Percentiles rank a stretch among this genome's conserved stretches.
These are phyloP conservation scores for Trichoderma asperelloides DNA, from an alignment of 495 filamentous ascomycete genomes.

Conservation along the genomic window DNA sequence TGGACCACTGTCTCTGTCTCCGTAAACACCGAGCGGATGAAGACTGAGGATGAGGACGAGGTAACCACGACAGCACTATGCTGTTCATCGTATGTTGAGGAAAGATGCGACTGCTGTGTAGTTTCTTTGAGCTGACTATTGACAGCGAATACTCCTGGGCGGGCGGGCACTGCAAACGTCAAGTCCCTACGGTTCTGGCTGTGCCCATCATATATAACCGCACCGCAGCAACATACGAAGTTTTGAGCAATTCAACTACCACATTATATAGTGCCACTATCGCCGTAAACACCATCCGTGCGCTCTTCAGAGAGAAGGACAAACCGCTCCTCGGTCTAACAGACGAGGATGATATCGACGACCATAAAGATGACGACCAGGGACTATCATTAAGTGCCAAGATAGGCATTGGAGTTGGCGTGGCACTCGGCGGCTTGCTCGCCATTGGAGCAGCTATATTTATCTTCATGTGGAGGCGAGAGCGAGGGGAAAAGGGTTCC, in stretches of 20 bases:
- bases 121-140: not conserved
- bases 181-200: constrained; percentile 7
- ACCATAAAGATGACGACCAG: not conserved
- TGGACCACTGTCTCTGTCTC: constrained; percentile 9
- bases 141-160: constrained; percentile 6
- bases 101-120: not conserved
- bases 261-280: constrained; percentile 3
- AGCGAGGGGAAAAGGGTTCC: not conserved
- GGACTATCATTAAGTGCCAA: constrained; percentile 4
- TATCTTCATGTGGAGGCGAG: not conserved
- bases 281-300: constrained; percentile 4
- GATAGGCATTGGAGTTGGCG: constrained; percentile 9
- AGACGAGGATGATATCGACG: constrained; percentile 3
- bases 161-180: not conserved
- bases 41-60: not conserved
- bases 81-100: constrained; percentile 7
- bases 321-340: constrained; percentile 5
- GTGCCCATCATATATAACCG: constrained; percentile 9
- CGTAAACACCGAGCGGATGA: not conserved
- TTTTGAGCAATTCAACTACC: not conserved
- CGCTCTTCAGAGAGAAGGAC: constrained; percentile 6
- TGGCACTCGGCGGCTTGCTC: constrained; percentile 22
- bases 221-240: not conserved
- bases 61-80: constrained; percentile 8
- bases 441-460: constrained; percentile 18